phyloP scores from a whole-genome alignment of 139 green algal genomes.

The Auxenochlorella pyrenoidosa region DNA sequence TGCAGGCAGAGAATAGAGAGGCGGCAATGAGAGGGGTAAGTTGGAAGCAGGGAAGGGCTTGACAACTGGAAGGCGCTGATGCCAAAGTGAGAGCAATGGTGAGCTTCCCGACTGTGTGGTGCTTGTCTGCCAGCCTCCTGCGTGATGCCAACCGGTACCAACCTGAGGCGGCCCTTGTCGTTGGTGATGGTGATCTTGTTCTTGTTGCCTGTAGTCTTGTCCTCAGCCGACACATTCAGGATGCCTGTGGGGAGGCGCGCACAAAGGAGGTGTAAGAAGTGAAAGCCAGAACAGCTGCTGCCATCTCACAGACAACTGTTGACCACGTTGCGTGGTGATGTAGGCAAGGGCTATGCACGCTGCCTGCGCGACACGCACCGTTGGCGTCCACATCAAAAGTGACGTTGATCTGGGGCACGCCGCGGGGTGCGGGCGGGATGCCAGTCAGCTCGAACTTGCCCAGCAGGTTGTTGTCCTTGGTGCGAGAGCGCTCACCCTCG shows the following conservation, averaged over 20 bases:
- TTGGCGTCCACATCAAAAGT: constrained; percentile 99
- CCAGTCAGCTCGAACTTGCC: constrained; percentile 99
- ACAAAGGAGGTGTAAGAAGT: background rate
- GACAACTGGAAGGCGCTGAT: no score
- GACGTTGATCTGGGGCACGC: constrained; percentile 98
- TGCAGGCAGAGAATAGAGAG: no score
- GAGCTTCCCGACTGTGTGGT: no score
- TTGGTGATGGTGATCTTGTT: constrained; percentile 99
- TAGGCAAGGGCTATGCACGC: background rate
- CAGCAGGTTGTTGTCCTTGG: constrained; percentile 97
- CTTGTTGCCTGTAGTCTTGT: constrained; percentile 96
- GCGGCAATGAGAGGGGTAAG: no score
- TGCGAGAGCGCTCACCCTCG: constrained; percentile 88
- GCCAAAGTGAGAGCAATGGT: no score
- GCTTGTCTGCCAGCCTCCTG: no score
- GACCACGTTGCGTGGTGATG: no score
- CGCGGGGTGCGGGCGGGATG: constrained; percentile 96
- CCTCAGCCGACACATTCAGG: constrained; percentile 97
- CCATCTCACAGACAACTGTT: background rate
- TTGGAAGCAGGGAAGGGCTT: no score
- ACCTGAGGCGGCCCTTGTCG: constrained; percentile 94
- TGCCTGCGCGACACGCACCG: constrained; percentile 37
- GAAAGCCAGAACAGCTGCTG: background rate
- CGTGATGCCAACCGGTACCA: background rate
- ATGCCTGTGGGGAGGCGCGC: constrained; percentile 68